Base-by-base conservation (phyloP, 441 rosid species). In the Aquilaria agallochum region DNA sequence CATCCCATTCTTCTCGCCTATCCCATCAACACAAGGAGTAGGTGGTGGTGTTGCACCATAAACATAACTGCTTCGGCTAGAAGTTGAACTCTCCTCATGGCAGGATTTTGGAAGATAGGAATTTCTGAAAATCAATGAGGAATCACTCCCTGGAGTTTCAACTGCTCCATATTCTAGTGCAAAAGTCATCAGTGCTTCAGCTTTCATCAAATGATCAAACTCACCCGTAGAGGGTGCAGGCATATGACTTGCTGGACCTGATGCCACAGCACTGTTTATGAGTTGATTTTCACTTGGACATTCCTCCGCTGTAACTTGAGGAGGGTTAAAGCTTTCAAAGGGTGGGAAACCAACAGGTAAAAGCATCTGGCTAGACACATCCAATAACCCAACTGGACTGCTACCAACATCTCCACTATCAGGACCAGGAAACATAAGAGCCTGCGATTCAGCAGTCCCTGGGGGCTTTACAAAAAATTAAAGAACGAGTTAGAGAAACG, bases 111-210 rank as follows among this genome's bases (percentile, higher is more conserved):
- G 99, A 62, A 78, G 75, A 79, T 96, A 96, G 59, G 99, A 97
- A 67, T 79, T 89, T 79, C 76, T 89, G 79, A 90, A 85, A 78
- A 85, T 74, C 36, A 92, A 78, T 6, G 84, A 82, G 51, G 88
- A 83, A 71, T 89, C 97, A 68, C 88, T 83, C 56, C 78, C 49
- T 55, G 87, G 81, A 68, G 95, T 75, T 82, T 93, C 97, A 63
- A 96, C 97, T 27, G 98, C 98, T 62, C 97, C 98, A 85, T 90
- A 96, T 76, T 96, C 99, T 11, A 88, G 86, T 71, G 99, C 97
- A 82, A 90, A 93, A 14, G 97, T 87, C 97, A 96, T 82, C 76
- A 87, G 71, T 60, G 99, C 99, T 83, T 96, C 99, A 42, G 95
- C 97, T 84, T 89, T 96, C 65, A 93, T 74, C 78, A 96, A 79